phyloP scores from a whole-genome alignment of 1,139 yeast species.

The Yamadazyma blattariae region DNA sequence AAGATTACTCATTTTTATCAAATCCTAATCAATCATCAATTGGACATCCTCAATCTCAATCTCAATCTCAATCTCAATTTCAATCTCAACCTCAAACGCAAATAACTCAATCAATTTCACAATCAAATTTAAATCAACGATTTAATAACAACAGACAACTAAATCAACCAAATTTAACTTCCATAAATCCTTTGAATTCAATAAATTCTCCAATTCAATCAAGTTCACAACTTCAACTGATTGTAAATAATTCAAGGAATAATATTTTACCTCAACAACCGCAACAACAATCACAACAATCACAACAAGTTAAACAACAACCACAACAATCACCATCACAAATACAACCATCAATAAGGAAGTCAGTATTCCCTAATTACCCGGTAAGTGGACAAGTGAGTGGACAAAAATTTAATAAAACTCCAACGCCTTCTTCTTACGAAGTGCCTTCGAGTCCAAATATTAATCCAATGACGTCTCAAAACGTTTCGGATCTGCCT shows the following conservation, averaged over 20 bases:
- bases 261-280: conserved; percentile 3
- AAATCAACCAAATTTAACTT: not conserved
- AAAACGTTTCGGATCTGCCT: conserved; percentile 42
- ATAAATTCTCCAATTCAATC: conserved; percentile 1
- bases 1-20: conserved; percentile 6
- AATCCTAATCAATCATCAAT: conserved; percentile 1
- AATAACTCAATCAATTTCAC: not conserved
- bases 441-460: conserved; percentile 45
- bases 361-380: no score
- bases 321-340: no score
- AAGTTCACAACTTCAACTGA: not conserved
- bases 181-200: no score
- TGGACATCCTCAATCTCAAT: not conserved
- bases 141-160: no score
- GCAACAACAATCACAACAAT: conserved; percentile 5
- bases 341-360: no score
- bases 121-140: no score
- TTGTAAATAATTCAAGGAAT: not conserved
- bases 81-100: conserved; percentile 5
- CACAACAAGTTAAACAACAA: conserved; percentile 7
- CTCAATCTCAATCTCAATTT: conserved; percentile 3
- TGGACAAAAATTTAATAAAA: conserved; percentile 22
- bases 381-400: no score
- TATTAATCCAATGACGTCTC: conserved; percentile 26
- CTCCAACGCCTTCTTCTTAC: conserved; percentile 44